A percentile compares a stretch with the other conserved stretches of the same genome.
Conservation (phyloP, 345 rosid species). For the Eutrema japonicum region DNA sequence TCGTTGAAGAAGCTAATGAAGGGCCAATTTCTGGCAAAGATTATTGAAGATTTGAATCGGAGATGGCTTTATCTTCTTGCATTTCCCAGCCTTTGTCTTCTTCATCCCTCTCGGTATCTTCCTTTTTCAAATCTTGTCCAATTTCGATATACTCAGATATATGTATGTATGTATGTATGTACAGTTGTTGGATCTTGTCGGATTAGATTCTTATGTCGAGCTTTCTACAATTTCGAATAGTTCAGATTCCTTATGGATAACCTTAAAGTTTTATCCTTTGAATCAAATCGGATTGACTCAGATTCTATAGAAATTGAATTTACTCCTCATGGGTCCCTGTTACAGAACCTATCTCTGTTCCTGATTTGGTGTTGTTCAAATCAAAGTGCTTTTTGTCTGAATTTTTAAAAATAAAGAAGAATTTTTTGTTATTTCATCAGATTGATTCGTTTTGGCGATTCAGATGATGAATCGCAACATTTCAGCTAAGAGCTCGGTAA, state of each 20-base stretch:
- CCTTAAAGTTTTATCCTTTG: conserved; percentile 24
- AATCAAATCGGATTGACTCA: conserved; percentile 14
- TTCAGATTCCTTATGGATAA: conserved; percentile 26
- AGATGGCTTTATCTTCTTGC: conserved; percentile 66
- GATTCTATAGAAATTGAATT: not conserved
- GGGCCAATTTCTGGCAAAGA: conserved; percentile 21
- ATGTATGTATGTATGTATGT: conserved; percentile 15
- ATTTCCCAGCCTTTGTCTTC: conserved; percentile 50
- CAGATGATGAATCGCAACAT: conserved; percentile 31
- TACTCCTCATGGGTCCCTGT: not conserved
- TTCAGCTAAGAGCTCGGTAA: conserved; percentile 36
- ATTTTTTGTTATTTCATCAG: not conserved
- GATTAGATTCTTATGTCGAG: conserved; percentile 15
- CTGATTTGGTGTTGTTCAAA: not conserved
- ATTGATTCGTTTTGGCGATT: conserved; percentile 22
- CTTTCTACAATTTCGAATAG: not conserved
- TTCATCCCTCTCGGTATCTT: conserved; percentile 30
- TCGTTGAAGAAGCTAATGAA: conserved; percentile 43
- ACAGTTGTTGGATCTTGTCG: conserved; percentile 21
- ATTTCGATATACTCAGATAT: not conserved
- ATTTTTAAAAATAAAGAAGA: not conserved
- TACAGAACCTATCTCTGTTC: conserved; percentile 20
- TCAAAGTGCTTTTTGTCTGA: not conserved
- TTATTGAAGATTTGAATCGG: conserved; percentile 38
- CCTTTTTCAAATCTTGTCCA: not conserved